Conservation (phyloP, 768 basidiomycete species). For the Auriscalpium vulgare region DNA sequence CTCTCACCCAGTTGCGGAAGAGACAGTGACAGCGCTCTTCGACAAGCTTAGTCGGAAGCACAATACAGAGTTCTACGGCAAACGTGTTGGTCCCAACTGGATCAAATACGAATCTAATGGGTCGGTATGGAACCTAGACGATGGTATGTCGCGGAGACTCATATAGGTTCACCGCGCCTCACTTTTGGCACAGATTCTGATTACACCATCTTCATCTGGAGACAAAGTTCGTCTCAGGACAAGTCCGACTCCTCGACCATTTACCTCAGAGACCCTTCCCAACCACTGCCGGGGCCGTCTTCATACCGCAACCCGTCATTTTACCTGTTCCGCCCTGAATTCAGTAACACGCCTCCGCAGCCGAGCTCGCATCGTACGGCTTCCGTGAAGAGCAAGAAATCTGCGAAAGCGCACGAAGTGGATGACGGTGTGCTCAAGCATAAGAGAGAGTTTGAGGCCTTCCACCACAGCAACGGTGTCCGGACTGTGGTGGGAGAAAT, state of each 20-base stretch:
- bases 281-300: slow-evolving; percentile 50
- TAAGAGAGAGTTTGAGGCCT: slow-evolving; percentile 74
- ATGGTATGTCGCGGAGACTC: slow-evolving; percentile 41
- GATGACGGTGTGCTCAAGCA: slow-evolving; percentile 50
- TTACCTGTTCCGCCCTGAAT: slow-evolving; percentile 49
- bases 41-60: slow-evolving; percentile 67
- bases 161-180: neutral
- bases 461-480: slow-evolving; percentile 89
- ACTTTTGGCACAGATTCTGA: slow-evolving; percentile 54
- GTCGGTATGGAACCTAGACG: slow-evolving; percentile 80
- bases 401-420: slow-evolving; percentile 22
- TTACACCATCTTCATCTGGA: slow-evolving; percentile 80
- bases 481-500: slow-evolving; percentile 87
- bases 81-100: slow-evolving; percentile 69
- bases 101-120: slow-evolving; percentile 82
- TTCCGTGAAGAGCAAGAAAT: slow-evolving; percentile 21
- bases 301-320: slow-evolving; percentile 66
- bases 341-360: neutral
- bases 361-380: slow-evolving; percentile 16
- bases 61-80: slow-evolving; percentile 46
- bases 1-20: slow-evolving; percentile 50
- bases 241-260: slow-evolving; percentile 39
- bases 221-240: slow-evolving; percentile 36
- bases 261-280: slow-evolving; percentile 53
- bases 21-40: slow-evolving; percentile 53